These are phyloP conservation scores for Dentipellis sp. DNA, from an alignment of 768 basidiomycete genomes.

Conservation along the genomic window DNA sequence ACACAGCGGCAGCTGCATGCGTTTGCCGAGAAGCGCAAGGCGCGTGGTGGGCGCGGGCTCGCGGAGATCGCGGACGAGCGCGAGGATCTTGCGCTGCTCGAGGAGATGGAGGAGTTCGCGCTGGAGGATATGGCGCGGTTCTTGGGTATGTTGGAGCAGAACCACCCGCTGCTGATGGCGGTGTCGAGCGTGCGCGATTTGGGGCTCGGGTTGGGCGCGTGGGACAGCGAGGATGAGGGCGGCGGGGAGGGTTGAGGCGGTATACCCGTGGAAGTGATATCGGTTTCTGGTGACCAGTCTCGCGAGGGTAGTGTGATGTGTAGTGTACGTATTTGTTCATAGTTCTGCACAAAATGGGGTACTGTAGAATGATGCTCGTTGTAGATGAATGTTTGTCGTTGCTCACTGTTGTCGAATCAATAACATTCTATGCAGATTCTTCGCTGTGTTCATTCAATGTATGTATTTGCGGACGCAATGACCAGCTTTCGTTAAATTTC, in stretches of 20 bases:
- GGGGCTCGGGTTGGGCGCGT: slow-evolving; percentile 32
- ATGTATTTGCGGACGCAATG: too few species aligned
- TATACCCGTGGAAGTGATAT: too few species aligned
- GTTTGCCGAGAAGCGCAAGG: slow-evolving; percentile 60
- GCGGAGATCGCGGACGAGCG: slow-evolving; percentile 37
- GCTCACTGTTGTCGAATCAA: too few species aligned
- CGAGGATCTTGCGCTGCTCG: slow-evolving; percentile 62
- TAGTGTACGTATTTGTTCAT: too few species aligned
- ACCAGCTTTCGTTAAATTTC: too few species aligned
- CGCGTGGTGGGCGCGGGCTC: slow-evolving; percentile 32
- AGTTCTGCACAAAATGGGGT: too few species aligned
- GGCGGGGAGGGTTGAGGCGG: slow-evolving; percentile 1
- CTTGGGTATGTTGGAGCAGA: slow-evolving; percentile 42
- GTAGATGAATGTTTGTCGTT: too few species aligned
- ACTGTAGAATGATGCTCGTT: background rate
- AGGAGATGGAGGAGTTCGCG: slow-evolving; percentile 80
- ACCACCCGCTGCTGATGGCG: slow-evolving; percentile 60
- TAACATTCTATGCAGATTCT: too few species aligned
- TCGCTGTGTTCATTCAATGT: too few species aligned
- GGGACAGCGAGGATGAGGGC: slow-evolving; percentile 18
- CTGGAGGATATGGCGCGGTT: slow-evolving; percentile 73
- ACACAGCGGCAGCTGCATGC: slow-evolving; percentile 62
- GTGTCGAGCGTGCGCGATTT: slow-evolving; percentile 65
- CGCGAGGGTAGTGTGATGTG: too few species aligned
- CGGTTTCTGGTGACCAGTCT: too few species aligned